Conservation (phyloP, 2,329 filamentous ascomycete species). For the Ophiognomonia clavigignenti-juglandacearum region DNA sequence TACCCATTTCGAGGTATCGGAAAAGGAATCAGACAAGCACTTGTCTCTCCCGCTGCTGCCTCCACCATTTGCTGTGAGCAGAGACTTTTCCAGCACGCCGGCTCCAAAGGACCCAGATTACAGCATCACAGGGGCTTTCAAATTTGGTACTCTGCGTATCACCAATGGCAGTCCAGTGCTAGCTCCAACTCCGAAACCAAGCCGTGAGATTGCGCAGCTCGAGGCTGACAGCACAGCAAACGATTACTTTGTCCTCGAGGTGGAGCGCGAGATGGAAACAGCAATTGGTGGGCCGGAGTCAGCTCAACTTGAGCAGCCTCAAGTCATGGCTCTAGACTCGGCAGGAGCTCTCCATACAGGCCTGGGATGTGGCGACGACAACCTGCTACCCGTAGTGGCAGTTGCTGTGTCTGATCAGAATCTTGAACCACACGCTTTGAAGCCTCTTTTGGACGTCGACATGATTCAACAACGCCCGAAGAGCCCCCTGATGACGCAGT, state of each 20-base stretch:
- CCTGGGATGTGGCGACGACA: not conserved
- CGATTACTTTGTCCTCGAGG: constrained; percentile 3
- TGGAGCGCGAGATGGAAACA: not conserved
- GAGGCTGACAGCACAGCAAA: not conserved
- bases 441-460: constrained; percentile 29
- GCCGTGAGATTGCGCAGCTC: not conserved
- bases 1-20: constrained; percentile 29
- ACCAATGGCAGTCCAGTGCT: constrained; percentile 54
- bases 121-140: constrained; percentile 56
- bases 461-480: constrained; percentile 25
- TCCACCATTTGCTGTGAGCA: constrained; percentile 16
- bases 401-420: not conserved
- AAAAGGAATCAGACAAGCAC: constrained; percentile 25
- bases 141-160: constrained; percentile 57
- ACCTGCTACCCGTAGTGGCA: not conserved
- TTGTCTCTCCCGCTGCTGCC: constrained; percentile 34
- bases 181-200: constrained; percentile 29
- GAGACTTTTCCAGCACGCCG: constrained; percentile 25
- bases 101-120: constrained; percentile 55
- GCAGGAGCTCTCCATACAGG: not conserved
- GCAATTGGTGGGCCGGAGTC: not conserved
- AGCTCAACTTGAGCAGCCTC: not conserved
- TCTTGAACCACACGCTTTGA: constrained; percentile 17
- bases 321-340: not conserved
- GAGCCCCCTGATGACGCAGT: constrained; percentile 36